Base-by-base conservation (phyloP, 352 stramenopile genomes). In the Aphanomyces euteiches region DNA sequence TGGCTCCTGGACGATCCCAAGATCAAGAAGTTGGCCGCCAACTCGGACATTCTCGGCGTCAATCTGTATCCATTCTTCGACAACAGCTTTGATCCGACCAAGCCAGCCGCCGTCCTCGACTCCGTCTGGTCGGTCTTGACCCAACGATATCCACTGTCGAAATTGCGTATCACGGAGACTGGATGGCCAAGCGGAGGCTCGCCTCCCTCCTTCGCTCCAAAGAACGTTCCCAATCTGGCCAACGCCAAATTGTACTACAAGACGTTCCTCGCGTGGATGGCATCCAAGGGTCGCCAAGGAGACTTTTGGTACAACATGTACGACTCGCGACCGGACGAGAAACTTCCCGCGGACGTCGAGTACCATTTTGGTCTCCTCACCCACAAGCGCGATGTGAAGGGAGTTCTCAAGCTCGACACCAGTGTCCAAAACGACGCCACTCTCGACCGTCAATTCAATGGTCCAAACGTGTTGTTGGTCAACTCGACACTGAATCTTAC, bases 291-390 rank as follows among this genome's bases (percentile, higher is more conserved):
- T 12, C 10, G 43, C 17, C 10, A n/a, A n/a, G 10, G 10, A 12
- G 10, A n/a, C 43, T 50, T 50, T 50, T 50, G 43, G 43, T 50
- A 50, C 17, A 12, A 50, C 10, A n/a, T 50, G 1, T 50, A 50
- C 43, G 43, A 50, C 2, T 28, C 28, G 28, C 28, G 28, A 28
- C 28, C 28, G 28, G 28, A 28, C 2, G 28, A 28, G 28, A 28
- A 15, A 15, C 13, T 53, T n/a, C 13, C 13, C 13, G 45, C 45
- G 2, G 78, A 87, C 2, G 73, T 92, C 5, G 84, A 94, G 56
- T 82, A 48, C 47, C 85, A 89, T 67, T 92, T 94, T 72, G 84
- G 82, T 8, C 90, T 91, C 50, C 90, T 78, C 74, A 92, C 78
- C 7, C 45, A 53, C n/a, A 19, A 53, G 13, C 45, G 45, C 45